Evolutionary conservation across 2,329 filamentous ascomycete species (phyloP).

Genomic region (Penicillium brasilianum): DNA sequence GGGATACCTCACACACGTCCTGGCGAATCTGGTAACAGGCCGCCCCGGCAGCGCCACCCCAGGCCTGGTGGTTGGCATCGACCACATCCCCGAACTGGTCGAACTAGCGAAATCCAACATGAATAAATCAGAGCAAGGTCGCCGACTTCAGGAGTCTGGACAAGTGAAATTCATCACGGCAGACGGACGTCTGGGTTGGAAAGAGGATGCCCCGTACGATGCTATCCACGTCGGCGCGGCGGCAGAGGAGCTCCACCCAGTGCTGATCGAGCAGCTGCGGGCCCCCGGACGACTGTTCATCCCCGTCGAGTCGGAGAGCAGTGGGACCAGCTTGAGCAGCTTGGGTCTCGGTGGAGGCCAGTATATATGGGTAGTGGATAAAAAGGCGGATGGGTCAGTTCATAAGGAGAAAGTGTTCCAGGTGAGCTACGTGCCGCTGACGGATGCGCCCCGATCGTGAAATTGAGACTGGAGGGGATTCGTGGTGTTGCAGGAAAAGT

Average conservation of each 20-base stretch:
- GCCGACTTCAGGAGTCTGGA: conserved; percentile 64
- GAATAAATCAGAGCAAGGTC: conserved; percentile 64
- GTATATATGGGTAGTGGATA: conserved; percentile 68
- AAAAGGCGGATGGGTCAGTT: conserved; percentile 63
- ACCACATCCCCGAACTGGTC: conserved; percentile 71
- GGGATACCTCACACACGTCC: conserved; percentile 84
- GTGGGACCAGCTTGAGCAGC: conserved; percentile 26
- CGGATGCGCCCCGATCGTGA: conserved; percentile 58
- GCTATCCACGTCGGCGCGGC: conserved; percentile 95
- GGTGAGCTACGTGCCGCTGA: conserved; percentile 68
- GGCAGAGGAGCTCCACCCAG: conserved; percentile 72
- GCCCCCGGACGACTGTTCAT: conserved; percentile 75
- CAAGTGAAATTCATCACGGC: conserved; percentile 74
- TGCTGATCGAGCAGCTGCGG: conserved; percentile 76
- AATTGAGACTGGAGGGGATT: neutral
- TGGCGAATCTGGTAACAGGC: conserved; percentile 72
- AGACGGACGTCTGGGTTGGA: conserved; percentile 73
- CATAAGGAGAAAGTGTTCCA: conserved; percentile 63
- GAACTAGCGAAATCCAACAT: conserved; percentile 70
- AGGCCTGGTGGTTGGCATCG: conserved; percentile 70
- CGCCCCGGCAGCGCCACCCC: conserved; percentile 33
- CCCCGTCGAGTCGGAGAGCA: conserved; percentile 59
- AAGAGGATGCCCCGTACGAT: conserved; percentile 71
- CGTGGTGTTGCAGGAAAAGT: neutral
- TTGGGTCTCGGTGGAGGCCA: conserved; percentile 49